These are phyloP conservation scores for Pseudozyma sp. DNA, from an alignment of 1,284 basidiomycete species.

Conservation along the genomic window DNA sequence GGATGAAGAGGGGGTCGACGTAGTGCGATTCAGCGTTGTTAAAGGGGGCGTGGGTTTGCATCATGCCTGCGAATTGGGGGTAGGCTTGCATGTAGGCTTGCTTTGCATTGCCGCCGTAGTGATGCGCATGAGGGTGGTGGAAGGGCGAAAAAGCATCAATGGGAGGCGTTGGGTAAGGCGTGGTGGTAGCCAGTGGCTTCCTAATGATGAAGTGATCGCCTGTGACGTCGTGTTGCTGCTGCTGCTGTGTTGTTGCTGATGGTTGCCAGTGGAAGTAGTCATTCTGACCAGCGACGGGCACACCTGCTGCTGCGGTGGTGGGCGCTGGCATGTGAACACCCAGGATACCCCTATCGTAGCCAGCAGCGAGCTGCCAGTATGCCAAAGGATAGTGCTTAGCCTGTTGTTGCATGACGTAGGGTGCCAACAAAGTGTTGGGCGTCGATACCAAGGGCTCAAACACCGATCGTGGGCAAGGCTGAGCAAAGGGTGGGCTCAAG, in stretches of 20 bases:
- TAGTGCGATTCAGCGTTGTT: constrained; percentile 51
- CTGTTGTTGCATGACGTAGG: constrained; percentile 40
- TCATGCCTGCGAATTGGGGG: constrained; percentile 4
- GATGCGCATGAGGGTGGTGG: constrained; percentile 12
- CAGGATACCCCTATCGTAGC: constrained; percentile 49
- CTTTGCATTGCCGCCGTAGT: constrained; percentile 13
- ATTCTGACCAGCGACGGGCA: constrained; percentile 5
- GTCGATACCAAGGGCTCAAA: constrained; percentile 53
- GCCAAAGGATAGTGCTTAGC: constrained; percentile 46
- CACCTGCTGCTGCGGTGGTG: not conserved
- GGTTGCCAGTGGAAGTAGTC: constrained; percentile 52
- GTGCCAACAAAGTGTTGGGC: constrained; percentile 52
- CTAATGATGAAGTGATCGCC: constrained; percentile 17
- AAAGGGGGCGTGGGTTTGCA: constrained; percentile 47
- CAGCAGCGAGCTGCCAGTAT: constrained; percentile 52
- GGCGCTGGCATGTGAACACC: constrained; percentile 52
- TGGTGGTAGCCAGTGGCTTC: constrained; percentile 38
- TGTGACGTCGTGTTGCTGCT: constrained; percentile 12
- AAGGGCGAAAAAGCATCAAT: constrained; percentile 41
- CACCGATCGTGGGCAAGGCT: constrained; percentile 45
- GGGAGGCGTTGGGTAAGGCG: constrained; percentile 46
- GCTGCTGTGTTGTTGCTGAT: constrained; percentile 3
- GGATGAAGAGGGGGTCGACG: constrained; percentile 51
- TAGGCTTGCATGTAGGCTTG: constrained; percentile 17
- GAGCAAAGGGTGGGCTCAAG: constrained; percentile 44